These are phyloP conservation scores for Colletotrichum destructivum DNA, from an alignment of 2,329 filamentous ascomycete species.

Conservation along the genomic window DNA sequence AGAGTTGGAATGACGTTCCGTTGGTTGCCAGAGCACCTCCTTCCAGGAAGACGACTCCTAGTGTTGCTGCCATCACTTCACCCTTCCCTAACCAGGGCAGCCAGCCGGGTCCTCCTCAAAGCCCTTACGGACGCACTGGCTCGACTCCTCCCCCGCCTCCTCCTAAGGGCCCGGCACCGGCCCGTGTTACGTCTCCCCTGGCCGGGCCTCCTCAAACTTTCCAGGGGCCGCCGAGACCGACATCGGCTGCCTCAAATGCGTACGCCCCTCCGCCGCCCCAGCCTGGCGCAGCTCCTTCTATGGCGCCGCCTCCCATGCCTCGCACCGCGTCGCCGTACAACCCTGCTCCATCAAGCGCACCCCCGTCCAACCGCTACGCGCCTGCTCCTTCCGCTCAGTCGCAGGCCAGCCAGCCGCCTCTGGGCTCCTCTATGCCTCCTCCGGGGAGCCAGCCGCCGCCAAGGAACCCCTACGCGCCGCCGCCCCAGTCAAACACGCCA, in stretches of 20 bases:
- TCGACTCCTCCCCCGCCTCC: slow-evolving; percentile 85
- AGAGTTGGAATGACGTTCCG: slow-evolving; percentile 96
- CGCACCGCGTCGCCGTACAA: slow-evolving; percentile 91
- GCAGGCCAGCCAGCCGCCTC: slow-evolving; percentile 61
- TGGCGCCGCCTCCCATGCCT: slow-evolving; percentile 68
- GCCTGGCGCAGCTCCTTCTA: slow-evolving; percentile 48
- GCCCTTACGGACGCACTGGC: slow-evolving; percentile 73
- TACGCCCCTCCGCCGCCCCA: slow-evolving; percentile 74
- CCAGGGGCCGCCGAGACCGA: slow-evolving; percentile 62
- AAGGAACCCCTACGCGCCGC: slow-evolving; percentile 59
- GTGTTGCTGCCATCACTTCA: slow-evolving; percentile 76
- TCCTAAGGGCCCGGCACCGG: slow-evolving; percentile 82
- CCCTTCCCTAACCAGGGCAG: slow-evolving; percentile 80
- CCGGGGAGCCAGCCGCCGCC: slow-evolving; percentile 61
- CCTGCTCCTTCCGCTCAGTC: slow-evolving; percentile 74
- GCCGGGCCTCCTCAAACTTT: slow-evolving; percentile 67
- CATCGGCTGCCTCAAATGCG: slow-evolving; percentile 72
- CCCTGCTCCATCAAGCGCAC: slow-evolving; percentile 78
- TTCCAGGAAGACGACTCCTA: slow-evolving; percentile 82
- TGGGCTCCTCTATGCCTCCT: slow-evolving; percentile 55
- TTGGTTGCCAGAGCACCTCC: slow-evolving; percentile 83
- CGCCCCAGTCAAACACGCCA: slow-evolving; percentile 62
- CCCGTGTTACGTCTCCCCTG: slow-evolving; percentile 81
- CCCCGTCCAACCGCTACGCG: slow-evolving; percentile 83
- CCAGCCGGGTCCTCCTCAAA: slow-evolving; percentile 66